Conservation (phyloP, 768 basidiomycete genomes). For the Lactarius hatsudake region DNA sequence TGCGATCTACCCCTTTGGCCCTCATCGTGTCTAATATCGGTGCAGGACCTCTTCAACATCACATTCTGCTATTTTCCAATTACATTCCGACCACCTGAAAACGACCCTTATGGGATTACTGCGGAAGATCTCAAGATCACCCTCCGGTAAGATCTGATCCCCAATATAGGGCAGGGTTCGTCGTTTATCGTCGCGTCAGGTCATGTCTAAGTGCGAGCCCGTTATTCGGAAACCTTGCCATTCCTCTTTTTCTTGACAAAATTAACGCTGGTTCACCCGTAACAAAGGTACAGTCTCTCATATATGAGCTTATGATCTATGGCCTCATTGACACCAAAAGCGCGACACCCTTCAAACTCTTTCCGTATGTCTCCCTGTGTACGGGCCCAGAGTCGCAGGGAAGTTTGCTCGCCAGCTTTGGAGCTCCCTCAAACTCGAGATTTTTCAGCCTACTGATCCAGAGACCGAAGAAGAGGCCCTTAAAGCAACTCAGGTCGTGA, state of each 20-base stretch:
- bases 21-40: not conserved
- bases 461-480: constrained; percentile 74
- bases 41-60: constrained; percentile 86
- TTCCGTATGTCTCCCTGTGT: constrained; percentile 74
- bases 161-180: not conserved
- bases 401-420: constrained; percentile 76
- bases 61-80: constrained; percentile 99
- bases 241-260: constrained; percentile 91
- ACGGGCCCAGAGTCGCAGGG: constrained; percentile 62
- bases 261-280: constrained; percentile 74
- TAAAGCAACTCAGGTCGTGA: constrained; percentile 64
- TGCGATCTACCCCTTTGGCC: constrained; percentile 36
- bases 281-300: constrained; percentile 62
- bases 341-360: constrained; percentile 83
- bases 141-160: constrained; percentile 49
- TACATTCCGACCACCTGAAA: constrained; percentile 89
- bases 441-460: constrained; percentile 87
- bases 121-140: constrained; percentile 77
- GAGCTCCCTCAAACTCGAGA: constrained; percentile 91
- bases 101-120: constrained; percentile 91
- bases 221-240: constrained; percentile 76
- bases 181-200: constrained; percentile 38
- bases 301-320: not conserved
- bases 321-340: constrained; percentile 42
- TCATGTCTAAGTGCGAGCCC: constrained; percentile 76